Evolutionary conservation across 2,329 filamentous ascomycete genomes (phyloP).

Genomic region (Aureobasidium mangrovei): DNA sequence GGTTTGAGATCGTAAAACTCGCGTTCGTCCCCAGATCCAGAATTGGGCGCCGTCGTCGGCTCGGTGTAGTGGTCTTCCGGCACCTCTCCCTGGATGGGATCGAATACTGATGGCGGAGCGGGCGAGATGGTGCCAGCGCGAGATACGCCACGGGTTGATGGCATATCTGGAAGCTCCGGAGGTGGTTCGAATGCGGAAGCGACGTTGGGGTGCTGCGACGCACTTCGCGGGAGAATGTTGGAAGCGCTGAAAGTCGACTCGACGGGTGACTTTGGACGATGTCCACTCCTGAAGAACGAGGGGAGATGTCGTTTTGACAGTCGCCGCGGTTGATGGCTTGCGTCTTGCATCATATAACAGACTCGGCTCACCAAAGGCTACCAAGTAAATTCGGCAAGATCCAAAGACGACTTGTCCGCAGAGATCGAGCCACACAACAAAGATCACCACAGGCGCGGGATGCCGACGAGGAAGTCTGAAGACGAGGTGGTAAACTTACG

Average conservation of each 20-base stretch:
- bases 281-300: constrained; percentile 2
- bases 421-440: not conserved
- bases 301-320: not conserved
- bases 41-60: constrained; percentile 20
- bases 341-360: constrained; percentile 3
- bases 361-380: not conserved
- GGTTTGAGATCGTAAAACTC: constrained; percentile 33
- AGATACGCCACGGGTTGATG: not conserved
- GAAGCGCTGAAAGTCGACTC: constrained; percentile 15
- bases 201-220: not conserved
- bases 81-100: constrained; percentile 10
- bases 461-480: not conserved
- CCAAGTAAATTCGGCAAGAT: not conserved
- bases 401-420: not conserved
- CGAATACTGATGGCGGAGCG: constrained; percentile 20
- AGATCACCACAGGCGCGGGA: too few species aligned
- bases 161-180: constrained; percentile 13
- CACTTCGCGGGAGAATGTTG: constrained; percentile 9
- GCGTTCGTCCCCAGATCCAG: constrained; percentile 19
- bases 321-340: not conserved
- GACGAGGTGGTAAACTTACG: not conserved
- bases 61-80: constrained; percentile 15
- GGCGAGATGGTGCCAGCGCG: not conserved
- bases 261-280: not conserved
- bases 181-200: constrained; percentile 4